phyloP scores from a whole-genome alignment of 2,329 filamentous ascomycete species.

The Grosmannia penicillata region DNA sequence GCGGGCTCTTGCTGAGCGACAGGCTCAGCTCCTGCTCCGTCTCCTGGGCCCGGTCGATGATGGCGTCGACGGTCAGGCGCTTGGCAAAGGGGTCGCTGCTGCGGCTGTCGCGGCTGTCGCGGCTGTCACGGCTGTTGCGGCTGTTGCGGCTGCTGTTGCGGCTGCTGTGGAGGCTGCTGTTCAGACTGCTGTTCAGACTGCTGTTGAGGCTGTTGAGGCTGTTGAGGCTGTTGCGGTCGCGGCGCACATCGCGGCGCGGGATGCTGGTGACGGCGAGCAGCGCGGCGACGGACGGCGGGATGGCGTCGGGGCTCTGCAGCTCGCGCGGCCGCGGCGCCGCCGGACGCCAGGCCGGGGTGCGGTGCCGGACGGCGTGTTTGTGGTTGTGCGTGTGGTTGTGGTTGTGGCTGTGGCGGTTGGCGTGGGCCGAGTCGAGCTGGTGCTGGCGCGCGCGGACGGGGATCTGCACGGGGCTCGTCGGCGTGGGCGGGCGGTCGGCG shows the following conservation, averaged over 20 bases:
- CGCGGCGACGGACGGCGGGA: conserved; percentile 45
- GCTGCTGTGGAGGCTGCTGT: too few relatives aligned
- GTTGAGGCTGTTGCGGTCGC: neutral
- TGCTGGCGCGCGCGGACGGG: conserved; percentile 28
- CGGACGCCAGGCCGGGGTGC: neutral
- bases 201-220: neutral
- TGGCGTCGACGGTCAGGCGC: conserved; percentile 39
- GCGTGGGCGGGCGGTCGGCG: conserved; percentile 18
- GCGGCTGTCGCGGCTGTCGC: conserved; percentile 1
- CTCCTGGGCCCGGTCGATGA: conserved; percentile 36
- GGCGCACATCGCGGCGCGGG: conserved; percentile 25
- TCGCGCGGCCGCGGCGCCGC: conserved; percentile 14
- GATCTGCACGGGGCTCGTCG: conserved; percentile 41
- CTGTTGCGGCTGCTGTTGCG: neutral
- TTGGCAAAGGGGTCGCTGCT: conserved; percentile 14
- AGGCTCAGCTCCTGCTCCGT: conserved; percentile 45
- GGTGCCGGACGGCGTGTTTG: neutral
- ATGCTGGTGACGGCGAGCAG: conserved; percentile 49
- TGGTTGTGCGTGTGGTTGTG: conserved; percentile 12
- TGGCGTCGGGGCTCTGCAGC: conserved; percentile 34
- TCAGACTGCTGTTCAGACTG: neutral
- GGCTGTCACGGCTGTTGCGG: neutral
- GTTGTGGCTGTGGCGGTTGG: conserved; percentile 17
- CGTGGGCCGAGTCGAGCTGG: conserved; percentile 18
- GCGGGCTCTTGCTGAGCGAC: conserved; percentile 35